A percentile compares a stretch with the other conserved stretches of the same genome.
Evolutionary conservation across 768 basidiomycete species (phyloP).

Genomic region (Zangia roseola): DNA sequence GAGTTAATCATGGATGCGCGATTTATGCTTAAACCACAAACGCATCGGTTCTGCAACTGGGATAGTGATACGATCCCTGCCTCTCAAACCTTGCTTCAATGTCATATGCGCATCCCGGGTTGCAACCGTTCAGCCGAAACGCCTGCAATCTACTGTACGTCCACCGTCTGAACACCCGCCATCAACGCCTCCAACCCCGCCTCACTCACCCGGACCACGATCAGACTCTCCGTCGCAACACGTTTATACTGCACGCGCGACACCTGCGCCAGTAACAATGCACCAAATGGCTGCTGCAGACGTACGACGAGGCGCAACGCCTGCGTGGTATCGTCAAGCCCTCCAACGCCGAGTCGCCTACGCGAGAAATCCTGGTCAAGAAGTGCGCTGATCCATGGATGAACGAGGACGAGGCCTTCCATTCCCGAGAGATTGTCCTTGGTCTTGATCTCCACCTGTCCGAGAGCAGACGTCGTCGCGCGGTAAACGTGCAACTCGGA

Average conservation of each 20-base stretch:
- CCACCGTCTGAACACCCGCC: not conserved
- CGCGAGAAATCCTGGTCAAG: not conserved
- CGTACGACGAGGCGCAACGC: not conserved
- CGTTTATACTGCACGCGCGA: not conserved
- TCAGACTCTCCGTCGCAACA: not conserved
- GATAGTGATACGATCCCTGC: too few relatives aligned
- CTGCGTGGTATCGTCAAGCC: not conserved
- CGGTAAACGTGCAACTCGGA: not conserved
- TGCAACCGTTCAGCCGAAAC: too few relatives aligned
- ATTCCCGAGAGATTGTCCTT: not conserved
- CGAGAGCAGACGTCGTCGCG: not conserved
- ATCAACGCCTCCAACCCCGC: not conserved
- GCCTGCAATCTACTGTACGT: not conserved
- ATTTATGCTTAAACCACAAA: too few relatives aligned
- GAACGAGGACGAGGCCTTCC: not conserved
- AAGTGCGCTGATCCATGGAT: conserved; percentile 3
- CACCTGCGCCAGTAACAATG: not conserved
- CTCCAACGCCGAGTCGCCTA: not conserved
- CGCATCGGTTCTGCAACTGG: too few relatives aligned
- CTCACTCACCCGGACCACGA: not conserved
- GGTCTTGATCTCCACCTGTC: conserved; percentile 3
- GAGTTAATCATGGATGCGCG: too few relatives aligned
- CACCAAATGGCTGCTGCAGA: not conserved
- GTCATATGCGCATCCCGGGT: too few relatives aligned
- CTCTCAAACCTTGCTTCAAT: too few relatives aligned